Base-by-base conservation (phyloP, 306 rosid species). In the Sesbania bispinosa region DNA sequence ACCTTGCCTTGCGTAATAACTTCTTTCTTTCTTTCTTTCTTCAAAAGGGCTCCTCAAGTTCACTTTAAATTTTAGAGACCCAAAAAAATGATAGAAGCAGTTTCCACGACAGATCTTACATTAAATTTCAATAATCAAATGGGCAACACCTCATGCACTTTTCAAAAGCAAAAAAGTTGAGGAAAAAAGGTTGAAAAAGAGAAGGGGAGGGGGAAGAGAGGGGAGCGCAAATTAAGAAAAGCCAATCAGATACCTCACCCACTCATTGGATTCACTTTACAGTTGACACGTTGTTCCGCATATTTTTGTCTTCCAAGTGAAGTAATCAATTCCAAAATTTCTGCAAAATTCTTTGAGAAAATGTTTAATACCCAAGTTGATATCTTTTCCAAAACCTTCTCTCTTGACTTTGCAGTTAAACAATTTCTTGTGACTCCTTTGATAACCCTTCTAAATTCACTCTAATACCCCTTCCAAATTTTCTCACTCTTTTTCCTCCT, bases 261-360 rank as follows among this genome's bases (percentile, higher is more conserved):
- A 69, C 69, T 53, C 35, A 29, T 32, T 54, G 77, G 36, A 58
- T 78, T 54, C 38, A 38, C 82, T 84, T 74, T 67, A 62, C 85
- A 77, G 67, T 51, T 59, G 32, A 41, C 62, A 79, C 43, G 47
- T 71, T 66, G 71, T 59, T 69, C 69, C 27, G 26, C 59, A 23
- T 42, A 42, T 74, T n/a, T 61, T 67, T 51, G 47, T 72, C 73
- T 45, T 77, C 81, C 65, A 69, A 58, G 61, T 46, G 51, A 76
- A 81, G 81, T 32, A 67, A 68, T 54, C 78, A 72, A 50, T 72
- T 79, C n/a, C 19, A 76, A 51, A 21, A 16, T 4, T n/a, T 50
- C 52, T 77, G 70, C 79, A 81, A 74, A 64, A 77, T 6, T 43
- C 41, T 32, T 24, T 1, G 32, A 50, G 15, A 29, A 16, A 61